Base-by-base conservation (phyloP, 139 green algal species). In the Chara braunii region DNA sequence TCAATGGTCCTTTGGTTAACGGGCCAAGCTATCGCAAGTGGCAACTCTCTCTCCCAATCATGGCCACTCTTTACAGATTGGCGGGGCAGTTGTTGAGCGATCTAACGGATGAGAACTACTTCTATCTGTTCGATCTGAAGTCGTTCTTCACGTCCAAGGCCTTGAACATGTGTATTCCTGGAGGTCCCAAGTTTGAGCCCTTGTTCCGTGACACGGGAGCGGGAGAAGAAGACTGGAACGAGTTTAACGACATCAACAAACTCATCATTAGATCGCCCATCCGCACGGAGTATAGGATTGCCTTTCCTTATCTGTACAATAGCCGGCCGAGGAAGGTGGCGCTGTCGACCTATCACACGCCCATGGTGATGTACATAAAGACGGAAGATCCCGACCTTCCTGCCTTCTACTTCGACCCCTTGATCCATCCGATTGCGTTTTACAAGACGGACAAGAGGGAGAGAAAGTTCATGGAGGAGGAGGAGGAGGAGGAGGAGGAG, bases 241-340 rank as follows among this genome's bases (percentile, higher is more conserved):
- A 99, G 85, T 99, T 99, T 84, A 99, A 99, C 77, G 94, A 99
- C 82, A 97, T 99, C 79, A 95, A 95, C 85, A 99, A 99, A 88
- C 88, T 99, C 68, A 97, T 99, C 85, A 97, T 99, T 74, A 83
- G 93, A 32, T 85, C 79, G 0, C 88, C 85, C 43, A 87, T 94
- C 59, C 74, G 88, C 51, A 94, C 89, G 18, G 89, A 94, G 75
- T 94, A 95, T 81, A 84, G 86, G 71, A 74, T 99, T 34, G 94
- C 91, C 7, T 99, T 99, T 81, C 94, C 94, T 24, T 95, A 95
- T 85, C 81, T 99, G 78, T 99, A 99, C 90, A 99, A 99, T 84
- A 96, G 94, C 85, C 72, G 94, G 18, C 93, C 93, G 4, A 80
- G 94, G 58, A 95, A 91, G 78, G 92, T 99, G 26, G 22, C 81